Percentiles rank a stretch among this genome's conserved stretches.
phyloP scores from a whole-genome alignment of 495 filamentous ascomycete genomes.

The Hypoxylon subgilvum region DNA sequence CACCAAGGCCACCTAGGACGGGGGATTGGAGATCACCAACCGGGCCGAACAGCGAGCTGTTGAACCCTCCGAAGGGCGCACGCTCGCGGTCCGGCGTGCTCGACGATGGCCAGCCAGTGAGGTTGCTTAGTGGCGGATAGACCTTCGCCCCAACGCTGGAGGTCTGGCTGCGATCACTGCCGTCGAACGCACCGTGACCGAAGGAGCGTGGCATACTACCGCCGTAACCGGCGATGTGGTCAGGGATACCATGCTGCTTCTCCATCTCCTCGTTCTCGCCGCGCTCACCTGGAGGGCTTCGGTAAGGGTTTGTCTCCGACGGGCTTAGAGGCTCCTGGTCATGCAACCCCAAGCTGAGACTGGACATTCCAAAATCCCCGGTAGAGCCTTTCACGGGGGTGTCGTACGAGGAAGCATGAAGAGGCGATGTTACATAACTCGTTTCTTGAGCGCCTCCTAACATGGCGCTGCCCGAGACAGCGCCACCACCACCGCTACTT shows the following conservation, averaged over 20 bases:
- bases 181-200: constrained; percentile 63
- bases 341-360: constrained; percentile 64
- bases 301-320: constrained; percentile 96
- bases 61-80: constrained; percentile 70
- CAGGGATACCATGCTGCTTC: constrained; percentile 47
- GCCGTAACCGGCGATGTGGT: constrained; percentile 51
- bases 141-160: constrained; percentile 80
- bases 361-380: constrained; percentile 81
- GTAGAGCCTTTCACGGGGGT: constrained; percentile 65
- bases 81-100: constrained; percentile 82
- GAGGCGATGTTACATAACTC: constrained; percentile 53
- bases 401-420: constrained; percentile 54
- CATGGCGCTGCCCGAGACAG: constrained; percentile 77
- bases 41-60: constrained; percentile 71
- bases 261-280: constrained; percentile 70
- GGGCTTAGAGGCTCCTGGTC: constrained; percentile 73
- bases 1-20: constrained; percentile 63
- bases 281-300: constrained; percentile 86
- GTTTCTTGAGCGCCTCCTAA: constrained; percentile 78
- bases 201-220: constrained; percentile 56
- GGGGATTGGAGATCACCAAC: constrained; percentile 79
- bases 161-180: constrained; percentile 83
- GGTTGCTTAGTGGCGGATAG: constrained; percentile 69
- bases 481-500: too few relatives aligned
- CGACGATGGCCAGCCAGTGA: constrained; percentile 72